A percentile compares a stretch with the other conserved stretches of the same genome.
phyloP scores from a whole-genome alignment of 306 rosid species.

The Vachellia pachyceras region DNA sequence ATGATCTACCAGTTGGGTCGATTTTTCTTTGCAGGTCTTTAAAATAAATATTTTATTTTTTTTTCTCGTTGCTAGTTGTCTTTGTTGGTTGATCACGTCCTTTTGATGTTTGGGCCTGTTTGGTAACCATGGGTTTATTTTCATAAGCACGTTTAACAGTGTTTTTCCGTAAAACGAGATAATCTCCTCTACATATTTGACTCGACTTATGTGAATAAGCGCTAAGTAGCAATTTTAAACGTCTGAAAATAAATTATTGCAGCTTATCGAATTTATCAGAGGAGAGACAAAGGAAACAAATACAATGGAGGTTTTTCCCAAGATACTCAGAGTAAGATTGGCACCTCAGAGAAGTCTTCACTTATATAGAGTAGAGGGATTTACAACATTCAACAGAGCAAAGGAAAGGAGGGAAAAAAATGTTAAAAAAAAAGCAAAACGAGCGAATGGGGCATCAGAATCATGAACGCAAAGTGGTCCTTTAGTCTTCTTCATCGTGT shows the following conservation, averaged over 20 bases:
- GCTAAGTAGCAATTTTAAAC: background rate
- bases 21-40: background rate
- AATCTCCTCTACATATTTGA: no score
- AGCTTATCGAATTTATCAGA: background rate
- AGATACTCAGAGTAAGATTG: background rate
- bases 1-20: background rate
- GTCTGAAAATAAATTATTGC: background rate
- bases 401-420: background rate
- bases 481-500: slow-evolving; percentile 44
- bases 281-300: background rate
- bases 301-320: background rate
- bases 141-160: no score
- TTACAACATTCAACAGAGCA: slow-evolving; percentile 16
- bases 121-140: no score
- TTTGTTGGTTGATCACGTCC: background rate
- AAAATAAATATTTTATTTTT: no score
- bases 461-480: slow-evolving; percentile 49
- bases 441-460: slow-evolving; percentile 49
- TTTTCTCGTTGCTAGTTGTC: background rate
- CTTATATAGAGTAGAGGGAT: slow-evolving; percentile 2
- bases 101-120: no score
- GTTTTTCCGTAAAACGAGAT: no score
- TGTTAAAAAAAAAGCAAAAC: background rate
- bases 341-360: background rate
- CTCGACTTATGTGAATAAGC: background rate